Evolutionary conservation across 108 stramenopile species (phyloP).

Genomic region (Cylindrotheca closterium): DNA sequence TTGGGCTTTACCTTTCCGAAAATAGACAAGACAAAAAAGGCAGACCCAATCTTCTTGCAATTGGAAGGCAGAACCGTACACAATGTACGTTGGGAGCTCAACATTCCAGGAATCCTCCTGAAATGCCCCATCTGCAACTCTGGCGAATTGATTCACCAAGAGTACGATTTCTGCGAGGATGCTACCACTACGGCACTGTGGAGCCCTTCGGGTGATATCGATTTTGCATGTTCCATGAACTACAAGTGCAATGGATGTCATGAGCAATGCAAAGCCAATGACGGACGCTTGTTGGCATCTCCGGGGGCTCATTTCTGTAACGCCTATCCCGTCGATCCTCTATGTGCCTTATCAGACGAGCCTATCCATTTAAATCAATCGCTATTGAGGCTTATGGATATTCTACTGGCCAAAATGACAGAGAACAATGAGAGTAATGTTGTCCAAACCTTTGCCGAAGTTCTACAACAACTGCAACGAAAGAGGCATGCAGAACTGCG

Average conservation of each 20-base stretch:
- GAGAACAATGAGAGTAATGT: no score
- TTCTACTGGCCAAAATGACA: no score
- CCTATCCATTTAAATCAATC: no score
- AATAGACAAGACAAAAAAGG: background rate
- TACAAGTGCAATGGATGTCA: background rate
- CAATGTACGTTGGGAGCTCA: background rate
- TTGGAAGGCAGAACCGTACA: background rate
- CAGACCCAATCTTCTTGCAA: background rate
- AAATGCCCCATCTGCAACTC: background rate
- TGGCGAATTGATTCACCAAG: background rate
- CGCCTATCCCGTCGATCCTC: background rate
- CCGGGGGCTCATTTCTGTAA: background rate
- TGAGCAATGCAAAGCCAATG: background rate
- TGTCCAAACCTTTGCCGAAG: no score
- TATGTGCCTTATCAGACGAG: no score
- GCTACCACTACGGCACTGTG: background rate
- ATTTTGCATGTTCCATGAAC: background rate
- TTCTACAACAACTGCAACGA: no score
- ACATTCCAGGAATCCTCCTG: background rate
- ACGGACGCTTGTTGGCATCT: background rate
- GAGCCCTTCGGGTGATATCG: background rate
- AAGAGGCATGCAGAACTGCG: no score
- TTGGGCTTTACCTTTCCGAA: background rate
- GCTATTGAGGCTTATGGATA: no score
- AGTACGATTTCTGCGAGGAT: background rate